A percentile compares a stretch with the other conserved stretches of the same genome.
Conservation (phyloP, 257 asterid species). For the Euphrasia confusa region DNA sequence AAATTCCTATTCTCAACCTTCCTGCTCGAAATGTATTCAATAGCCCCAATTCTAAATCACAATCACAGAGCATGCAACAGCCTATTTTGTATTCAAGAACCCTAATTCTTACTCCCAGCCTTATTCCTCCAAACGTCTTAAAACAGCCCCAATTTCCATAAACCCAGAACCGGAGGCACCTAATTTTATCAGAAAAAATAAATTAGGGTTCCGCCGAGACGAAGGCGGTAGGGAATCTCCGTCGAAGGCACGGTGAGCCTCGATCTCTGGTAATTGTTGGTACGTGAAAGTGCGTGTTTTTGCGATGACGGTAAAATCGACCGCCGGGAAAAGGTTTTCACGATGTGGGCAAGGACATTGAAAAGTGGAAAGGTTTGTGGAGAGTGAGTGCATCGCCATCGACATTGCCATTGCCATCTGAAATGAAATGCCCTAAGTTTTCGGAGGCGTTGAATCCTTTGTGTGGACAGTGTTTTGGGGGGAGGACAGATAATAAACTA, state of each 20-base stretch:
- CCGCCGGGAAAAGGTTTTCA: slow-evolving; percentile 26
- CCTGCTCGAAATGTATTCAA: background rate
- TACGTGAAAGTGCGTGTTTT: slow-evolving; percentile 10
- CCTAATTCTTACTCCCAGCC: slow-evolving; percentile 12
- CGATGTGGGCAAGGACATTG: slow-evolving; percentile 27
- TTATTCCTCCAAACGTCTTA: background rate
- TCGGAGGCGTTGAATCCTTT: slow-evolving; percentile 64
- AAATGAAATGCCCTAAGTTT: slow-evolving; percentile 34
- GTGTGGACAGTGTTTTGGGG: slow-evolving; percentile 42
- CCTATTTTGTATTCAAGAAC: slow-evolving; percentile 7
- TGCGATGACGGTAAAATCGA: slow-evolving; percentile 18
- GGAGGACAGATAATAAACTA: slow-evolving; percentile 27
- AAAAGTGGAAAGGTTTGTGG: slow-evolving; percentile 26
- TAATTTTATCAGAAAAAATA: background rate
- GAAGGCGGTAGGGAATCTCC: slow-evolving; percentile 12
- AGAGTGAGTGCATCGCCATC: slow-evolving; percentile 21
- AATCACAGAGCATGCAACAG: background rate
- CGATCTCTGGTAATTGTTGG: slow-evolving; percentile 16
- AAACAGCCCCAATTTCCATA: slow-evolving; percentile 14
- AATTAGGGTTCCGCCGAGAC: slow-evolving; percentile 21
- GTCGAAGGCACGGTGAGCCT: slow-evolving; percentile 9
- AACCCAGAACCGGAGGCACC: slow-evolving; percentile 7
- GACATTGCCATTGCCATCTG: slow-evolving; percentile 28
- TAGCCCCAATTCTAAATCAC: background rate
- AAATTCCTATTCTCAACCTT: background rate